These are phyloP conservation scores for Alternaria brassicicola DNA, from an alignment of 2,329 filamentous ascomycete species.

Conservation along the genomic window DNA sequence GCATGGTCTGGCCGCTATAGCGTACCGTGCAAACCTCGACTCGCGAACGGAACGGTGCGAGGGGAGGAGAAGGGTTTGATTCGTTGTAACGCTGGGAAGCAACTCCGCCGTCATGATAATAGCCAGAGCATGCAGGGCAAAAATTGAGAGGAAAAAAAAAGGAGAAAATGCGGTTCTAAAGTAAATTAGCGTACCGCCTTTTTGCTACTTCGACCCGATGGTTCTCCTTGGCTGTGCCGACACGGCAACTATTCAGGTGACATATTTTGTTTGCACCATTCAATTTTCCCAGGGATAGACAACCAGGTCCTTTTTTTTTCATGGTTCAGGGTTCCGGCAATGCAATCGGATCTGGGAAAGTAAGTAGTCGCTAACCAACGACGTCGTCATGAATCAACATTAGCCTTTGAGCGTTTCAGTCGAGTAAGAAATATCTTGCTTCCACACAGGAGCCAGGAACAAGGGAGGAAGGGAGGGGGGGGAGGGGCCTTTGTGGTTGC, in stretches of 20 bases:
- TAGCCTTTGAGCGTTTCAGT: not conserved
- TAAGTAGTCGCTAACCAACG: not conserved
- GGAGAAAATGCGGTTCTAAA: not conserved
- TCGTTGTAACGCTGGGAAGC: not conserved
- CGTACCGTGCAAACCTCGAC: not conserved
- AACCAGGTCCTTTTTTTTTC: not conserved
- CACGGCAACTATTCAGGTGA: not conserved
- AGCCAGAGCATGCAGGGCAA: slow-evolving; percentile 5
- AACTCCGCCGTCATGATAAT: slow-evolving; percentile 5
- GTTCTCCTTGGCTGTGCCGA: not conserved
- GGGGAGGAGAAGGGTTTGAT: not conserved
- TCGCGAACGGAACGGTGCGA: slow-evolving; percentile 11
- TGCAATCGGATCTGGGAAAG: not conserved
- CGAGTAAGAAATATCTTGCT: not conserved
- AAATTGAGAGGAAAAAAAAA: not conserved
- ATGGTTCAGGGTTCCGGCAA: slow-evolving; percentile 2
- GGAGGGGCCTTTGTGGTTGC: not conserved
- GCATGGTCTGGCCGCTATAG: slow-evolving; percentile 2
- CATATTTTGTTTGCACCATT: not conserved
- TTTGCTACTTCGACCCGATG: not conserved
- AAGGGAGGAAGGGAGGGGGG: not conserved
- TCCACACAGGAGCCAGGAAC: not conserved
- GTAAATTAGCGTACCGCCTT: not conserved
- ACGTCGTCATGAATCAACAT: not conserved
- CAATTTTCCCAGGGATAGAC: not conserved